These are phyloP conservation scores for Pseudogymnoascus sp. DNA, from an alignment of 2,329 filamentous ascomycete genomes.

Conservation along the genomic window DNA sequence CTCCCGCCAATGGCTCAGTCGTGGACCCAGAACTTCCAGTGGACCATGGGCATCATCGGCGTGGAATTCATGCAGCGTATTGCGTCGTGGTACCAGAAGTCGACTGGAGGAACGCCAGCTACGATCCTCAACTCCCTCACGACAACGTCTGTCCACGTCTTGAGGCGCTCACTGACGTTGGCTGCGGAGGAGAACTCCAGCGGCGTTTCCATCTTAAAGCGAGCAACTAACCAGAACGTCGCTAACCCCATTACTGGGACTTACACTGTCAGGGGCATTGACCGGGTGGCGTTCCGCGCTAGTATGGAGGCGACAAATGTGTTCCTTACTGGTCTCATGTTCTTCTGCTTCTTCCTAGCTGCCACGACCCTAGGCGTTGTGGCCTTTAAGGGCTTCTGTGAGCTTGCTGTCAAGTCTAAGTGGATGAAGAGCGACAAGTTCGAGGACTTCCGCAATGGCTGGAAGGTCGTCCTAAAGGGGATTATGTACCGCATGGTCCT, in stretches of 20 bases:
- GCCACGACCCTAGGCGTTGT: constrained; percentile 67
- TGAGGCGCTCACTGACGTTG: constrained; percentile 39
- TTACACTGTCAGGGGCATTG: constrained; percentile 70
- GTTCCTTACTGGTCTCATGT: constrained; percentile 84
- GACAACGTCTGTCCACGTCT: constrained; percentile 75
- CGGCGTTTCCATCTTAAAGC: constrained; percentile 24
- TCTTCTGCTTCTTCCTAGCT: constrained; percentile 80
- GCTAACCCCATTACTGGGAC: constrained; percentile 49
- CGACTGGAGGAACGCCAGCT: constrained; percentile 80
- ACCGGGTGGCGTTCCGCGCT: constrained; percentile 81
- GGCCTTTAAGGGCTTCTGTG: constrained; percentile 74
- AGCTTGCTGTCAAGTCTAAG: constrained; percentile 65
- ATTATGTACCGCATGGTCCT: constrained; percentile 86
- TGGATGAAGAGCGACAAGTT: constrained; percentile 84
- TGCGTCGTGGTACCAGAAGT: constrained; percentile 91
- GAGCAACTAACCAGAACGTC: constrained; percentile 48
- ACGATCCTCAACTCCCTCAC: constrained; percentile 69
- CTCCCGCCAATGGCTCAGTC: constrained; percentile 83
- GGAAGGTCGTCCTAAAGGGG: constrained; percentile 86
- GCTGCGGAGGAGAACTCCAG: constrained; percentile 13
- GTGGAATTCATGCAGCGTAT: constrained; percentile 82
- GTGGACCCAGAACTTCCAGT: constrained; percentile 97
- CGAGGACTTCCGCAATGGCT: constrained; percentile 87
- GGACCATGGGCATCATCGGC: constrained; percentile 93
- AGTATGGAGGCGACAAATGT: constrained; percentile 85